These are phyloP conservation scores for Babesia divergens DNA, from an alignment of 169 alveolate species.

Conservation along the genomic window DNA sequence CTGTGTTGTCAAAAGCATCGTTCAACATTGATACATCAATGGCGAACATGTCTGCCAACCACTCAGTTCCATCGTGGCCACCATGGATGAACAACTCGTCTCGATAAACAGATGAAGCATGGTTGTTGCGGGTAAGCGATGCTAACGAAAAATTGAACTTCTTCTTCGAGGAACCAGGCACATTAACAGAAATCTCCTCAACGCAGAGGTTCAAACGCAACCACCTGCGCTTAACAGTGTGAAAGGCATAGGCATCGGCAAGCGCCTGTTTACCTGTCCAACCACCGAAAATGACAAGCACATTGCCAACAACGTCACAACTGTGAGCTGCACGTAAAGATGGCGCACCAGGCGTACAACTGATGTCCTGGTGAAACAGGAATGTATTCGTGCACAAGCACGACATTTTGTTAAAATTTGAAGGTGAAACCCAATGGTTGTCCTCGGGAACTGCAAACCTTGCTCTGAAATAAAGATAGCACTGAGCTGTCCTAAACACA, in stretches of 20 bases:
- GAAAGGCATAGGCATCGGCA: constrained; percentile 72
- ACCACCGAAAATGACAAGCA: constrained; percentile 71
- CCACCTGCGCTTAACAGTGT: constrained; percentile 66
- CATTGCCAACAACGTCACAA: constrained; percentile 68
- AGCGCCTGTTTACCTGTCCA: constrained; percentile 74
- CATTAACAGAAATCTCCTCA: constrained; percentile 34
- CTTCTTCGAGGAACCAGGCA: constrained; percentile 17
- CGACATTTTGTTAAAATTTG: neutral
- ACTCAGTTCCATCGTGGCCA: constrained; percentile 71
- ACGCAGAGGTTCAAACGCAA: constrained; percentile 61
- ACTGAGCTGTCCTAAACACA: too few species aligned
- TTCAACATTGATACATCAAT: constrained; percentile 54
- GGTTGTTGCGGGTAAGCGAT: constrained; percentile 67
- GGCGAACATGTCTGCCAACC: constrained; percentile 74
- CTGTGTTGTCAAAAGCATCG: constrained; percentile 35
- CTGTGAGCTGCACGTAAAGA: constrained; percentile 79
- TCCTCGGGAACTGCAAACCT: too few species aligned
- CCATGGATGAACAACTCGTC: constrained; percentile 71
- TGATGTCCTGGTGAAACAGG: constrained; percentile 49
- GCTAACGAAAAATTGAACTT: constrained; percentile 5
- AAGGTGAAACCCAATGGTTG: too few species aligned
- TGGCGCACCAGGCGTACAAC: constrained; percentile 69
- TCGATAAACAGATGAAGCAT: constrained; percentile 61
- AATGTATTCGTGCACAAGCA: constrained; percentile 17
- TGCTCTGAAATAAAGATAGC: too few species aligned